Percentiles rank a stretch among this genome's conserved stretches.
phyloP scores from a whole-genome alignment of 768 basidiomycete genomes.

The Lactarius akahatsu region DNA sequence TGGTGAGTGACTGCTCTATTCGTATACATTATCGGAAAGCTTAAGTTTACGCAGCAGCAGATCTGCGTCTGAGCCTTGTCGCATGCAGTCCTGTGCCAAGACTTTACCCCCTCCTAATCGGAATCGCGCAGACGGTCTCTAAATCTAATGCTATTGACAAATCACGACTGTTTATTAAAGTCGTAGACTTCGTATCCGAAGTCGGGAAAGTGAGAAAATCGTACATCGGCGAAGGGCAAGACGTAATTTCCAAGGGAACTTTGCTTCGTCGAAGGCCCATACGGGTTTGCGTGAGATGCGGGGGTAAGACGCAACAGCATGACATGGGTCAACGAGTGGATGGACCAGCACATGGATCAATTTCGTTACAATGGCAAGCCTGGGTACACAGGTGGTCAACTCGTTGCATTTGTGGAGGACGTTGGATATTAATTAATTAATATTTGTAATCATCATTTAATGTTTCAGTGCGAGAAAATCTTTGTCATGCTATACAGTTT shows the following conservation, averaged over 20 bases:
- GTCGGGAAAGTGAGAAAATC: conserved; percentile 44
- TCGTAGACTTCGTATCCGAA: conserved; percentile 68
- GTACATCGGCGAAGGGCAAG: conserved; percentile 43
- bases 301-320: conserved; percentile 51
- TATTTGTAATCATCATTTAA: background rate
- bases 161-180: conserved; percentile 68
- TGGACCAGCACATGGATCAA: conserved; percentile 26
- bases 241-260: conserved; percentile 64
- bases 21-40: background rate
- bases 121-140: conserved; percentile 47
- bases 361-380: conserved; percentile 50
- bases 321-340: conserved; percentile 29
- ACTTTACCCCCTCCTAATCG: conserved; percentile 45
- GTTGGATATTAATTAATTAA: conserved; percentile 42
- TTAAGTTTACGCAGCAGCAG: conserved; percentile 44
- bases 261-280: conserved; percentile 42
- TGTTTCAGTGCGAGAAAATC: conserved; percentile 29
- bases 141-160: conserved; percentile 57
- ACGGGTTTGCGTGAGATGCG: conserved; percentile 62
- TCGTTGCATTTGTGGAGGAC: conserved; percentile 71
- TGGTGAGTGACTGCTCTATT: conserved; percentile 29
- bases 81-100: conserved; percentile 54
- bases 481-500: conserved; percentile 41
- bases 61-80: conserved; percentile 53
- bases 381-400: conserved; percentile 65